A percentile compares a stretch with the other conserved stretches of the same genome.
These are phyloP conservation scores for Fusarium agapanthi DNA, from an alignment of 2,329 filamentous ascomycete species.

Conservation along the genomic window DNA sequence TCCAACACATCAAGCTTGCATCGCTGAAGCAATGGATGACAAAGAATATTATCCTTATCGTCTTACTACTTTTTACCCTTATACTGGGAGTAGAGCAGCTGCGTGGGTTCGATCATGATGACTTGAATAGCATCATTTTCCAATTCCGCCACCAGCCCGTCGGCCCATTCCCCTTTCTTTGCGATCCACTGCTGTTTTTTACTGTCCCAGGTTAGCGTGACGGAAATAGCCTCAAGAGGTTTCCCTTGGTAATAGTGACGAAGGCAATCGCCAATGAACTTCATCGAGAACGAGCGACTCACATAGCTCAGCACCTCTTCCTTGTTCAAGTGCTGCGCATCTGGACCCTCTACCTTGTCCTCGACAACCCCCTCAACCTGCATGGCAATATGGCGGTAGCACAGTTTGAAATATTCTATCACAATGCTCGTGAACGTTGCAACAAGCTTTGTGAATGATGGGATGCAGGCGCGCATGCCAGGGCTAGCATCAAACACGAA, in stretches of 20 bases:
- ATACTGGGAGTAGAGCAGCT: not conserved
- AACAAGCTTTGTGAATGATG: not conserved
- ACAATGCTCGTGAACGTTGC: accelerated
- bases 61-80: not conserved
- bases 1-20: not conserved
- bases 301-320: not conserved
- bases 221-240: not conserved
- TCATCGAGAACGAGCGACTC: not conserved
- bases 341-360: accelerated
- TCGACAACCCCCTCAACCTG: not conserved
- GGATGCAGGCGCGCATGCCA: accelerated
- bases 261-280: not conserved
- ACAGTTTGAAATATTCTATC: not conserved
- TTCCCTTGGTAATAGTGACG: not conserved
- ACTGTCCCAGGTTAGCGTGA: not conserved
- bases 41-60: not conserved
- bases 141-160: not conserved
- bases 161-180: not conserved
- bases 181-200: accelerated
- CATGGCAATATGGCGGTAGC: not conserved
- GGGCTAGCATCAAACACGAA: too few relatives aligned
- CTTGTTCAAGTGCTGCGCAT: not conserved
- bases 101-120: not conserved
- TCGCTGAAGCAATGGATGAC: not conserved
- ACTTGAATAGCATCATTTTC: not conserved